These are phyloP conservation scores for Gamarada debralockiae DNA, from an alignment of 495 filamentous ascomycete species.

Conservation along the genomic window DNA sequence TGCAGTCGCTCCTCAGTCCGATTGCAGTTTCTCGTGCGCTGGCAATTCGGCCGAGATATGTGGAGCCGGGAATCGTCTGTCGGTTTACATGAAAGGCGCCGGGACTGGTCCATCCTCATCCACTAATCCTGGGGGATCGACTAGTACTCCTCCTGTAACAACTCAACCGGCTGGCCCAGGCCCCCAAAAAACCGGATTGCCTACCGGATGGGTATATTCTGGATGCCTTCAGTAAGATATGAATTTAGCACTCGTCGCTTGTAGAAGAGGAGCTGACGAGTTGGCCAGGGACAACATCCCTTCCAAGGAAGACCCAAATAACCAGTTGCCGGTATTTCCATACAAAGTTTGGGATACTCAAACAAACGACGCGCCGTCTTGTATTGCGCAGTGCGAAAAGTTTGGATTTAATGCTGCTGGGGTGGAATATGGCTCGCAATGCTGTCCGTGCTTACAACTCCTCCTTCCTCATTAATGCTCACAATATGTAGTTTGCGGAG, in stretches of 20 bases:
- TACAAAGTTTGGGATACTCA: slow-evolving; percentile 24
- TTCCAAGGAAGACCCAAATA: not conserved
- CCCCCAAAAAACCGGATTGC: no score
- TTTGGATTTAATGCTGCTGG: slow-evolving; percentile 37
- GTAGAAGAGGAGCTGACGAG: no score
- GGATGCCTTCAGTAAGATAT: no score
- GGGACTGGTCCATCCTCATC: no score
- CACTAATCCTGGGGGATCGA: no score
- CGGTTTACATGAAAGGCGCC: slow-evolving; percentile 27
- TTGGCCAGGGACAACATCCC: slow-evolving; percentile 10
- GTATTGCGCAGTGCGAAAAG: slow-evolving; percentile 31
- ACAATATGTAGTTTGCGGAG: slow-evolving; percentile 1
- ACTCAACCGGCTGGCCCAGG: no score
- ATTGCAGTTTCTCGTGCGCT: slow-evolving; percentile 31
- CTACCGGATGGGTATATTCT: no score
- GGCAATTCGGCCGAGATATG: slow-evolving; percentile 21
- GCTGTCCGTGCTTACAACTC: no score
- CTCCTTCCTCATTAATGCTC: no score
- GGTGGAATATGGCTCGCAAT: slow-evolving; percentile 39
- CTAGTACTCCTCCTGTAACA: no score
- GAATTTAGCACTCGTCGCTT: no score
- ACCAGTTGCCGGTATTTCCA: slow-evolving; percentile 10
- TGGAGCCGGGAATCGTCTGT: slow-evolving; percentile 38
- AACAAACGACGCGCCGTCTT: slow-evolving; percentile 32
- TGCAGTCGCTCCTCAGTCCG: slow-evolving; percentile 3